Evolutionary conservation across 495 filamentous ascomycete species (phyloP), one percentile per base, ranked within the genome.

Genomic region (Podospora bellae-mahoneyi): DNA sequence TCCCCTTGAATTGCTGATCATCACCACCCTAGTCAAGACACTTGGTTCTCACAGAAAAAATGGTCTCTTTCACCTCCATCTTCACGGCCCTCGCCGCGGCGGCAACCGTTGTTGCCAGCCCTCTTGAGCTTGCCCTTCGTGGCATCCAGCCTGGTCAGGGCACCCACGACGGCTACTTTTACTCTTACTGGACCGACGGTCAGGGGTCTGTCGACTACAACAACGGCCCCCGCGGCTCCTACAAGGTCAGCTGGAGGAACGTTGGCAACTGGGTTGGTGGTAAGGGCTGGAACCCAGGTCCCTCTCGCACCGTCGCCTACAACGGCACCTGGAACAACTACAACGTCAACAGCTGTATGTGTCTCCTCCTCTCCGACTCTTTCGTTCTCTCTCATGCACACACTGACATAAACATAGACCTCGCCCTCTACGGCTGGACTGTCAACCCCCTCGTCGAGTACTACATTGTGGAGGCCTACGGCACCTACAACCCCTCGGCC

Each of bases 401-500:
- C n/a, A 66, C 20, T 67, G 30, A 55, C 30, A 32, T 27, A 1
- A 30, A 20, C 30, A 4, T 61, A 70, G 68, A 75, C 64, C 72
- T 76, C 54, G 62, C 72, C 62, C 67, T 90, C 68, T 88, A 89
- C 72, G 87, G 87, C 64, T 89, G 86, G 87, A 88, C 86, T 54
- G 78, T 72, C 39, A 81, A 82, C 77, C 87, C 88, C 0, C 80
- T 89, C 9, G 81, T 89, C 72, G 87, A 90, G 71, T 89, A 88
- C 78, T 89, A 89, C 78, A 83, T 90, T 65, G 76, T 89, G 60
- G 87, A 89, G 73, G 80, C 80, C 76, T 89, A 79, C 75, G 85
- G 86, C 59, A 79, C 72, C 57, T 88, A 84, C 74, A 84, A 88
- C 79, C 87, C 86, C 4, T 78, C 75, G 23, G 76, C 74, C 9